A percentile compares a stretch with the other conserved stretches of the same genome.
These are phyloP conservation scores for Oenanthe javanica DNA, from an alignment of 140 eudicot species.

Conservation along the genomic window DNA sequence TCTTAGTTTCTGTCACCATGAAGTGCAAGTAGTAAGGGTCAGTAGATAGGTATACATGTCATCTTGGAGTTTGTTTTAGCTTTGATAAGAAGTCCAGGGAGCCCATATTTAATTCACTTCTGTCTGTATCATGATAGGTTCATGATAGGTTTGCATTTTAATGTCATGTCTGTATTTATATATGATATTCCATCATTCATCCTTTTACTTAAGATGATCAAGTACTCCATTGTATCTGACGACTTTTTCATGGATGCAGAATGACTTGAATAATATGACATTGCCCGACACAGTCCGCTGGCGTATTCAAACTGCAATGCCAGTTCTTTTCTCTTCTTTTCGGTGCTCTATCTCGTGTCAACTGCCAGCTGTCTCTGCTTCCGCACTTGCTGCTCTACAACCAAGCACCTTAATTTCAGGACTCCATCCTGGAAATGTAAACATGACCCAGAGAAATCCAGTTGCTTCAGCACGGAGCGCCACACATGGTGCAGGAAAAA, in stretches of 20 bases:
- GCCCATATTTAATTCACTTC: neutral
- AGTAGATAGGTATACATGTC: neutral
- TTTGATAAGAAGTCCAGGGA: neutral
- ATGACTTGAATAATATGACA: constrained; percentile 76
- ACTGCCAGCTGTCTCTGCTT: constrained; percentile 47
- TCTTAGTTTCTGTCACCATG: neutral
- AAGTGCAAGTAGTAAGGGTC: neutral
- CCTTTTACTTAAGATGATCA: neutral
- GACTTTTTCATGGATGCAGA: constrained; percentile 33
- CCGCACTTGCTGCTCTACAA: constrained; percentile 49
- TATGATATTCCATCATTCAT: neutral
- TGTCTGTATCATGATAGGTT: neutral
- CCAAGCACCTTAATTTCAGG: constrained; percentile 40
- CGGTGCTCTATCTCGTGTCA: constrained; percentile 57
- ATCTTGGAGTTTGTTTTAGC: neutral
- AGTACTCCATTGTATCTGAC: neutral
- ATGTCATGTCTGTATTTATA: neutral
- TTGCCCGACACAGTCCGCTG: constrained; percentile 71
- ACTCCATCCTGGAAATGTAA: constrained; percentile 19
- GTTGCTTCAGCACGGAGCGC: constrained; percentile 35
- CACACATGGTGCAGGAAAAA: constrained; percentile 44
- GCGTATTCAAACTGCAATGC: constrained; percentile 96
- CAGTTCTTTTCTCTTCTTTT: constrained; percentile 47
- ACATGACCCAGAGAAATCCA: constrained; percentile 31
- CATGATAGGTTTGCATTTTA: neutral